Evolutionary conservation across 176 grass and related monocot genomes (phyloP), one percentile per base, ranked within the genome.

Genomic region (Leersia perrieri): DNA sequence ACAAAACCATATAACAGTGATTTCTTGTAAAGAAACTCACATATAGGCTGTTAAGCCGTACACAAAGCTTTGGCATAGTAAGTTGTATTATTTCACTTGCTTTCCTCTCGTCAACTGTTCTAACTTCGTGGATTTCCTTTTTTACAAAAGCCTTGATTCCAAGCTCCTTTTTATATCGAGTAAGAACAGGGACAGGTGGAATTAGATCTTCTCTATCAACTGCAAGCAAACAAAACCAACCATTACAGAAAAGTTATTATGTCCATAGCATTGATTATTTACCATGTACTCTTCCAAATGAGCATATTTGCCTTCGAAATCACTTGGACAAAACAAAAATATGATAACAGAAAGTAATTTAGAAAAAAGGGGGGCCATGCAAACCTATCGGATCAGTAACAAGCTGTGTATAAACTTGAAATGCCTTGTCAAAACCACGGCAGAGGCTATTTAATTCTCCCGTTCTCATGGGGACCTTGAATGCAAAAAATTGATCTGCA

Each of bases 11-110:
- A 53, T 8, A 53, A 39, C 39, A 42, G 60, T 27, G 14, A 84
- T 64, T 9, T 18, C 42, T 77, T 80, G 69, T 62, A 74, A 80
- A 82, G 44, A 72, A 85, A 95, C 96, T 93, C 84, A 98, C 96
- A 67, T 98, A 85, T 79, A 98, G 86, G 81, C 92, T 94, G 89
- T 98, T 98, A 62, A 98, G 77, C 71, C 96, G 88, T n/a, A 98
- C 92, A 76, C 96, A 98, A 15, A 98, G 92, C 82, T 91, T 93
- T 60, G 81, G 69, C 33, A 89, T 93, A 22, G 92, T 89, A 60
- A 95, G 92, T 68, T 89, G 79, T 88, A 85, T 87, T 69, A 98
- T 95, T 86, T 87, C 86, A 84, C 79, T 88, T 77, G 92, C 90
- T 88, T 91, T 98, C 63, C 81, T 95, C 68, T 91, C 92, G 66